These are phyloP conservation scores for Petrea volubilis DNA, from an alignment of 257 asterid genomes.

Conservation along the genomic window DNA sequence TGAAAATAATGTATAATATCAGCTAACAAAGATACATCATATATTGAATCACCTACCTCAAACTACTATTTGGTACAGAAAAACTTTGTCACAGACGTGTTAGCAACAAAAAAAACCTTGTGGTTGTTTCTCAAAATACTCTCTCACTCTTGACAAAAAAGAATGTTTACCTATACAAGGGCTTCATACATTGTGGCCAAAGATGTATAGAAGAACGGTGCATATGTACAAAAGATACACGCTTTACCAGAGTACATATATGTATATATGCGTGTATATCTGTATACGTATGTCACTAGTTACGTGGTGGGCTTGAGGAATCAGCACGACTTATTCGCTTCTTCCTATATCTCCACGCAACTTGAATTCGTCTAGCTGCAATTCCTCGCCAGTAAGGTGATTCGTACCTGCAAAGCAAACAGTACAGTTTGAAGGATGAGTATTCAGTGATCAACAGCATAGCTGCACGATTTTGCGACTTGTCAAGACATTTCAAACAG, in stretches of 20 bases:
- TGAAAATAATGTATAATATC: not conserved
- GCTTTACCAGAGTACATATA: too few species aligned
- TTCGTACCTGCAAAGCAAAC: constrained; percentile 48
- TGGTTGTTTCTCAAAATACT: too few species aligned
- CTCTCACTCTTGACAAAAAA: too few species aligned
- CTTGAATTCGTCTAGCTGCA: constrained; percentile 75
- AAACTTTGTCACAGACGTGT: not conserved
- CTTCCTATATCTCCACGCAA: constrained; percentile 82
- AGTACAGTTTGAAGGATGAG: too few species aligned
- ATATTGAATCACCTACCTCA: not conserved
- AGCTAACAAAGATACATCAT: not conserved
- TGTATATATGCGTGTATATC: too few species aligned
- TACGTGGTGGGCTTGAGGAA: constrained; percentile 33
- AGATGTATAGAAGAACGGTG: too few species aligned
- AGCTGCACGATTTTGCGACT: too few species aligned
- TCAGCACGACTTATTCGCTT: constrained; percentile 56
- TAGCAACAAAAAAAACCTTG: not conserved
- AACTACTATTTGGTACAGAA: not conserved
- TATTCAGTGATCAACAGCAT: too few species aligned
- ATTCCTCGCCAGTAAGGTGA: constrained; percentile 83
- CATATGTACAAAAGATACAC: too few species aligned
- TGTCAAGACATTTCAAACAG: not conserved
- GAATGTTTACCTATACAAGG: too few species aligned
- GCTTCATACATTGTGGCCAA: too few species aligned
- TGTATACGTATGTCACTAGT: too few species aligned